Base-by-base conservation (phyloP, 257 asterid genomes). In the Verbascum thapsus region DNA sequence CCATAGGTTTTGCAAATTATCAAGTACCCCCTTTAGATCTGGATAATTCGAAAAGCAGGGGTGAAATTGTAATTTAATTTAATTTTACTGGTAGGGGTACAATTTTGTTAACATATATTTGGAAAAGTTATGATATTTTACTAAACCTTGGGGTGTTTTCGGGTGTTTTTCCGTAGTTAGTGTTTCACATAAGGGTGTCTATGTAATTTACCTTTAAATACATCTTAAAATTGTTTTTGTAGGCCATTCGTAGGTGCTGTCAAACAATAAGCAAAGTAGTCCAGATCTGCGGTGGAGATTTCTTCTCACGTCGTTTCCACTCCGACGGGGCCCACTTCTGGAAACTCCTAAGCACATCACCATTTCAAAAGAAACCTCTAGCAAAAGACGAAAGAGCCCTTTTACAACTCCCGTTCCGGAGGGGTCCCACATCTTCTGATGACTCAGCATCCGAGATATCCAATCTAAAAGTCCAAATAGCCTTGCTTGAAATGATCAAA, bases 291-390 rank as follows among this genome's bases (percentile, higher is more conserved):
- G 99, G 99, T 1, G 99, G 99, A 10, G 88, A 94, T 30, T 94
- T 94, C 94, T 94, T 94, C 58, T 64, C 95, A 34, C 95, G 99
- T 7, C 96, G 99, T 18, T 87, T 94, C 54, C 86, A 74, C 15
- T 32, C 81, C 0, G 96, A 94, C 22, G 99, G 97, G 15, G 15
- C 23, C 75, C 91, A 94, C 85, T 66, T 94, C 50, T 94, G 96
- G 97, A 94, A 76, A 64, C 82, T 89, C 48, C 85, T 90, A 5
- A 82, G 69, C 85, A 63, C 88, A 34, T 87, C 99, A 3, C 99
- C 99, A 4, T 94, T 82, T 58, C 95, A 82, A 62, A 82, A 72
- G 75, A 82, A 73, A n/a, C 76, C 80, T 53, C 59, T 70, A 50
- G 34, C 78, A 4, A 87, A 77, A 72, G 73, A 75, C 47, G 89